Percentiles rank a stretch among this genome's conserved stretches.
These are phyloP conservation scores for Lophium mytilinum DNA, from an alignment of 495 filamentous ascomycete genomes.

Conservation along the genomic window DNA sequence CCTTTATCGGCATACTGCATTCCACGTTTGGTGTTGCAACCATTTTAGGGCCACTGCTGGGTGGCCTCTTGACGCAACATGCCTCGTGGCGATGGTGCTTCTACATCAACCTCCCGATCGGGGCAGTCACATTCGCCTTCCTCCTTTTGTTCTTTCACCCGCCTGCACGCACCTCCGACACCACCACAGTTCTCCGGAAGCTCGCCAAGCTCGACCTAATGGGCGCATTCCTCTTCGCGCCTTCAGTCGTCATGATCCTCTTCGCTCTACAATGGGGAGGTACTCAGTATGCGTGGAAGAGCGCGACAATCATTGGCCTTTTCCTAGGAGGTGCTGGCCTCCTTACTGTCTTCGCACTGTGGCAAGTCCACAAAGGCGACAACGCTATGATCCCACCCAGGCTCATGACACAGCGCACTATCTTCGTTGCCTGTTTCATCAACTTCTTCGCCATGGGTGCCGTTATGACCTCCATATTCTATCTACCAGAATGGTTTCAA, in stretches of 20 bases:
- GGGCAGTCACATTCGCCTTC: constrained; percentile 33
- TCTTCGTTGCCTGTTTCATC: not conserved
- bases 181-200: not conserved
- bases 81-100: constrained; percentile 17
- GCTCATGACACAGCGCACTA: not conserved
- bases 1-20: constrained; percentile 7
- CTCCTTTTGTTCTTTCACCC: constrained; percentile 38
- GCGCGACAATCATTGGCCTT: not conserved
- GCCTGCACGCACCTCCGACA: not conserved
- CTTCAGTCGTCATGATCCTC: not conserved
- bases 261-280: constrained; percentile 2
- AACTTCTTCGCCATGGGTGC: not conserved
- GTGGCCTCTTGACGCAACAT: constrained; percentile 19
- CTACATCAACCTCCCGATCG: constrained; percentile 19
- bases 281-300: not conserved
- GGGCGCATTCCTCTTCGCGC: not conserved
- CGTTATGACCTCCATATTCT: not conserved
- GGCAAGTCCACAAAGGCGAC: constrained; percentile 2
- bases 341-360: not conserved
- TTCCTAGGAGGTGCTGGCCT: constrained; percentile 16
- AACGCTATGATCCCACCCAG: constrained; percentile 5
- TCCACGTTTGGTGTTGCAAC: constrained; percentile 26
- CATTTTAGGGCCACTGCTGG: constrained; percentile 19
- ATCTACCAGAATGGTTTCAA: constrained; percentile 8
- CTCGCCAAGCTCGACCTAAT: not conserved